Percentiles rank a stretch among this genome's conserved stretches.
These are phyloP conservation scores for Heliocybe sulcata DNA, from an alignment of 1,284 basidiomycete species.

Conservation along the genomic window DNA sequence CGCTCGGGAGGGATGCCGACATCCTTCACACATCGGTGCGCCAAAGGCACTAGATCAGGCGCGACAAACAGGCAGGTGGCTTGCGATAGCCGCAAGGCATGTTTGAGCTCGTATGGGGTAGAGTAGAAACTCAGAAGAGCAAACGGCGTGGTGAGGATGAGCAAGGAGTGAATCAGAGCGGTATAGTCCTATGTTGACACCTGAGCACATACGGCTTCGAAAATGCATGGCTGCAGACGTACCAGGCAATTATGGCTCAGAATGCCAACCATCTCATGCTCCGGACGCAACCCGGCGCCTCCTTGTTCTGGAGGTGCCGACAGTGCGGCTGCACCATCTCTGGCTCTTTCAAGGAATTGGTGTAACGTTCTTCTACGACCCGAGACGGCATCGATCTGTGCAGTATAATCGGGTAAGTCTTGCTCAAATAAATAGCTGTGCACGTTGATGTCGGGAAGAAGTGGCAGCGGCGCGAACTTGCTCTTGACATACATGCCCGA, in stretches of 20 bases:
- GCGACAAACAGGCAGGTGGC: conserved; percentile 58
- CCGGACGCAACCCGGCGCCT: conserved; percentile 44
- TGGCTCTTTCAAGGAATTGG: conserved; percentile 43
- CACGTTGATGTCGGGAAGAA: conserved; percentile 40
- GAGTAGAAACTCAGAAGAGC: conserved; percentile 57
- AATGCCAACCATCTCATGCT: conserved; percentile 56
- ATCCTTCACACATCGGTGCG: conserved; percentile 41
- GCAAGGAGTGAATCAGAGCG: conserved; percentile 45
- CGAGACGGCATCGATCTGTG: conserved; percentile 51
- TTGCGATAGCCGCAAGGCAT: conserved; percentile 44
- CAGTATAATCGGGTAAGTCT: conserved; percentile 34
- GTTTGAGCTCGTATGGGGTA: conserved; percentile 59
- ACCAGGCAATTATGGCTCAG: conserved; percentile 66
- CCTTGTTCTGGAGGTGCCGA: conserved; percentile 35
- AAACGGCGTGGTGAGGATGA: conserved; percentile 53
- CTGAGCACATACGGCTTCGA: too few relatives aligned
- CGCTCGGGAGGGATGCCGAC: conserved; percentile 40
- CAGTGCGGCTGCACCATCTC: conserved; percentile 52
- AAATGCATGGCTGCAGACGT: conserved; percentile 14
- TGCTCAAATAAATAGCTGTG: conserved; percentile 50
- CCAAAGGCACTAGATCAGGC: conserved; percentile 39
- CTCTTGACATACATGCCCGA: conserved; percentile 32
- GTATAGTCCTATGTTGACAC: conserved; percentile 48
- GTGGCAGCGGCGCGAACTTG: conserved; percentile 27
- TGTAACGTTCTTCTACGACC: conserved; percentile 36